Conservation (phyloP, 345 rosid genomes). For the Sisymbrium altissimum region DNA sequence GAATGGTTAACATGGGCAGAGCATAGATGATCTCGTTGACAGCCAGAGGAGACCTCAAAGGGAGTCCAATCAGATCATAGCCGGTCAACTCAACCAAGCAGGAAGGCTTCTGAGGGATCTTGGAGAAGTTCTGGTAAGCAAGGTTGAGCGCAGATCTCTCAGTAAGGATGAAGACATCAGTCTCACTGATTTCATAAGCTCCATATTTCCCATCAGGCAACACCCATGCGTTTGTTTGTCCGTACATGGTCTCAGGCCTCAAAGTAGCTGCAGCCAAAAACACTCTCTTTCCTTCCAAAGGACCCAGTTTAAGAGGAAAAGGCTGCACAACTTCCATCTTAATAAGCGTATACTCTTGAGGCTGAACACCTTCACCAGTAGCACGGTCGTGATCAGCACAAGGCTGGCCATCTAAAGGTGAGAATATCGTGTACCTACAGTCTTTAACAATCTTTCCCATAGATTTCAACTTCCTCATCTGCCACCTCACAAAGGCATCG, state of each 20-base stretch:
- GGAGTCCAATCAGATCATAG: slow-evolving; percentile 81
- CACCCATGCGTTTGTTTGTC: slow-evolving; percentile 97
- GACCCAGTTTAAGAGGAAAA: slow-evolving; percentile 58
- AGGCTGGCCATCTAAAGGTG: slow-evolving; percentile 94
- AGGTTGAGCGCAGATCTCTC: slow-evolving; percentile 86
- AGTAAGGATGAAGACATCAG: slow-evolving; percentile 67
- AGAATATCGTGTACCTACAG: slow-evolving; percentile 70
- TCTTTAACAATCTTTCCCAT: slow-evolving; percentile 91
- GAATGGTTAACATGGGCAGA: slow-evolving; percentile 91
- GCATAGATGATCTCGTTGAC: slow-evolving; percentile 69
- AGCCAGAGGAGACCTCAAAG: slow-evolving; percentile 71
- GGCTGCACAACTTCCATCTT: slow-evolving; percentile 85
- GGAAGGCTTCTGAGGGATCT: slow-evolving; percentile 61
- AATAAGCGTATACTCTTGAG: slow-evolving; percentile 88
- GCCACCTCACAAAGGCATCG: slow-evolving; percentile 86
- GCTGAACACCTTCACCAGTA: slow-evolving; percentile 89
- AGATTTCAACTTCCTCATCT: slow-evolving; percentile 80
- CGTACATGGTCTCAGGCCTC: slow-evolving; percentile 98
- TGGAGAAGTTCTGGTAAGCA: slow-evolving; percentile 79
- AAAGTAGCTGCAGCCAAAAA: slow-evolving; percentile 84
- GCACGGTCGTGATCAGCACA: slow-evolving; percentile 98
- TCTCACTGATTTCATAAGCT: slow-evolving; percentile 82
- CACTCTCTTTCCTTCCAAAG: slow-evolving; percentile 69
- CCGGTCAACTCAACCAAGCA: slow-evolving; percentile 85
- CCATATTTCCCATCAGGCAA: slow-evolving; percentile 92